These are phyloP conservation scores for Scheffersomyces insectosa DNA, from an alignment of 1,139 yeast species.

Conservation along the genomic window DNA sequence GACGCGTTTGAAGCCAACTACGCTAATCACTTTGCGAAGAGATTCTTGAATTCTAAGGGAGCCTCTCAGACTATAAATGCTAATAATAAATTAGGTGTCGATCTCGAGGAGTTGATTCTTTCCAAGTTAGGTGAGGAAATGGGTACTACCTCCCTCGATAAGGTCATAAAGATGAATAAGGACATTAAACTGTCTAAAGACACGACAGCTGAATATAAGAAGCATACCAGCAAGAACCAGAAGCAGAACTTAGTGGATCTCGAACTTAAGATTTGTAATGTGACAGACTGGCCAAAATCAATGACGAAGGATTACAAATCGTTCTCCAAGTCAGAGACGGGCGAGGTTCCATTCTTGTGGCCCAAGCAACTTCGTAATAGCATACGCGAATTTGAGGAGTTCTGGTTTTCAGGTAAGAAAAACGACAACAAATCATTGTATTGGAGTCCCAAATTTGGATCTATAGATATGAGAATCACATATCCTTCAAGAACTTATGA, in stretches of 20 bases:
- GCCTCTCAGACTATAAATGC: constrained; percentile 14
- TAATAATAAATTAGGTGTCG: constrained; percentile 39
- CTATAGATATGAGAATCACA: constrained; percentile 71
- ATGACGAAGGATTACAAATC: constrained; percentile 59
- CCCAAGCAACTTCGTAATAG: constrained; percentile 40
- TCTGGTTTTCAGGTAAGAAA: constrained; percentile 50
- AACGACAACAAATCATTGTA: constrained; percentile 73
- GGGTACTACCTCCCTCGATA: constrained; percentile 78
- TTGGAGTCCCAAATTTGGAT: constrained; percentile 86
- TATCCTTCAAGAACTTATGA: constrained; percentile 74
- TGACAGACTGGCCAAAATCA: constrained; percentile 51
- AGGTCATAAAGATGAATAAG: constrained; percentile 85
- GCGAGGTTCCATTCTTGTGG: constrained; percentile 49
- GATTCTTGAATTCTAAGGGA: constrained; percentile 60
- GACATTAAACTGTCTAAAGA: constrained; percentile 75
- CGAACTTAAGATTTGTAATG: constrained; percentile 57
- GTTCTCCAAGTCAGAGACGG: constrained; percentile 32
- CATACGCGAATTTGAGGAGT: constrained; percentile 42
- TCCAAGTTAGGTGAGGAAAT: constrained; percentile 73
- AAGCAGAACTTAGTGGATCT: constrained; percentile 22
- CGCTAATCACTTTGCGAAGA: constrained; percentile 85
- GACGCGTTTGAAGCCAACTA: constrained; percentile 86
- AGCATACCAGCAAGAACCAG: constrained; percentile 19
- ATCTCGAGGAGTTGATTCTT: constrained; percentile 70
- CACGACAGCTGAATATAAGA: constrained; percentile 54